phyloP scores from a whole-genome alignment of 2,329 filamentous ascomycete species.

The Ilyonectria robusta region DNA sequence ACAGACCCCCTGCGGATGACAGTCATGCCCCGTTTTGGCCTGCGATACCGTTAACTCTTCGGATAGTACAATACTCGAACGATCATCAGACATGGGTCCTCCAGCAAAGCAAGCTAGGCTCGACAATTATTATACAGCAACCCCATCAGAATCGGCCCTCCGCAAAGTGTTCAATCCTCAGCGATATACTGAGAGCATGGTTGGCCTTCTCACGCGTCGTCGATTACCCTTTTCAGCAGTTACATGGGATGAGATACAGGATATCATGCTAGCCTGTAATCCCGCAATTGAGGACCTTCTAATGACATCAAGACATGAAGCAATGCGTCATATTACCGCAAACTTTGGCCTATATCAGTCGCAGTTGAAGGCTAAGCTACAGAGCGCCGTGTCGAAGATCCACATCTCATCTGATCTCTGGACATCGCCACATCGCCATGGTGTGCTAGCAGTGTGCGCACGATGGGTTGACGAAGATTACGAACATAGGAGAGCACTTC shows the following conservation, averaged over 20 bases:
- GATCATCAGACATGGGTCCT: conserved; percentile 9
- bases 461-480: conserved; percentile 5
- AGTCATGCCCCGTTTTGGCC: no score
- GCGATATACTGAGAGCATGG: conserved; percentile 9
- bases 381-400: not conserved
- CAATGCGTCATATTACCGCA: not conserved
- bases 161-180: conserved; percentile 9
- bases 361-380: not conserved
- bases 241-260: conserved; percentile 12
- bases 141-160: conserved; percentile 14
- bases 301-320: not conserved
- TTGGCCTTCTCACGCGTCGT: conserved; percentile 6
- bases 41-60: not conserved
- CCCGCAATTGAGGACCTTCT: not conserved
- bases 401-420: not conserved
- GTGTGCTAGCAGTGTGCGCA: conserved; percentile 3
- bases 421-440: no score
- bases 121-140: conserved; percentile 15
- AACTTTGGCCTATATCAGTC: not conserved
- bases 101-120: conserved; percentile 14
- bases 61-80: not conserved
- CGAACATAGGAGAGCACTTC: not conserved
- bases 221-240: conserved; percentile 10
- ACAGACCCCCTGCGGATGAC: no score
- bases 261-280: not conserved